Evolutionary conservation across 257 asterid genomes (phyloP), one percentile per base, ranked within the genome.

Genomic region (Solanum medicagineum): DNA sequence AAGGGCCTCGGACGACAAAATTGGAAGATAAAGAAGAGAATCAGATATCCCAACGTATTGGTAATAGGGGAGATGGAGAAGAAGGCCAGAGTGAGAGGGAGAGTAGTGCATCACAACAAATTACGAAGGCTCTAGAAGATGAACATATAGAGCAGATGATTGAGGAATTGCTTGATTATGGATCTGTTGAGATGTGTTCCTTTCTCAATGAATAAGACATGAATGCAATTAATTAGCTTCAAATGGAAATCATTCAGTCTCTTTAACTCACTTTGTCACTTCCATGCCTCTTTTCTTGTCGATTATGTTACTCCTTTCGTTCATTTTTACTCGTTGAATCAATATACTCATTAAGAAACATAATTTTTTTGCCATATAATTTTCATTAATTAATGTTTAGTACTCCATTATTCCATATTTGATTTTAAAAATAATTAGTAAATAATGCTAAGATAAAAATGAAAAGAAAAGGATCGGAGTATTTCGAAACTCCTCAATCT

Each of bases 101-200:
- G 42, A 36, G 42, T 36, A 36, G 88, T 66, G 74, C n/a, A 15
- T 29, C 44, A 4, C 88, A 91, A 56, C 62, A 89, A 54, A 84
- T 90, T 84, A 88, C 20, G 13, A 57, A 87, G 91, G 81, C 89
- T 24, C 89, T 90, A 9, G 94, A 92, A 84, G 97, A 93, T 84
- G 93, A 91, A 85, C 92, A 92, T 26, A 92, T 92, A 57, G 93
- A 92, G 79, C 94, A 93, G 90, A 93, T 93, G 97, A 93, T 93
- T 42, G 86, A 92, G 77, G 97, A 93, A 81, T 91, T 93, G 86
- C 90, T 91, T 24, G 92, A 92, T 87, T 89, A 90, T 85, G 96
- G 92, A 59, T 88, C 93, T 17, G 42, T 92, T 86, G 97, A 93
- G 86, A 89, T 91, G 49, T 88, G 88, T 83, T 85, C 90, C 66